These are phyloP conservation scores for Lagenaria siceraria DNA, from an alignment of 306 rosid species.

Conservation along the genomic window DNA sequence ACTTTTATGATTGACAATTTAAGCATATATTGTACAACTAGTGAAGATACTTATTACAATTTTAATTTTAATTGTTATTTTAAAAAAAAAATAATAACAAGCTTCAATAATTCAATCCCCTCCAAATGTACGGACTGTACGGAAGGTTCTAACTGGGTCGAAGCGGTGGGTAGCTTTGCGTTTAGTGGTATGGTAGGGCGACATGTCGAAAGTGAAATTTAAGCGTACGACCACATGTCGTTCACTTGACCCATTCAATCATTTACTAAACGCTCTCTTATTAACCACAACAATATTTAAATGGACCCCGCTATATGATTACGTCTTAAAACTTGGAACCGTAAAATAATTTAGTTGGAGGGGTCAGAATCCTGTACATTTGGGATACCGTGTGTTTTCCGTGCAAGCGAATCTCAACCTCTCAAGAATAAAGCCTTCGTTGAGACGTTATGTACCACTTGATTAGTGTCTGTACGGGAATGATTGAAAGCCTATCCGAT, in stretches of 20 bases:
- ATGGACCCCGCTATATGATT: neutral
- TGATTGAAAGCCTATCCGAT: neutral
- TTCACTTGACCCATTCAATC: neutral
- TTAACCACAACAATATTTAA: neutral
- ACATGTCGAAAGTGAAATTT: neutral
- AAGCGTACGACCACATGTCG: neutral
- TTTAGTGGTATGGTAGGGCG: neutral
- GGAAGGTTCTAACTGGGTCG: neutral
- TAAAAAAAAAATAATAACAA: too few species aligned
- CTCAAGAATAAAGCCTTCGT: neutral
- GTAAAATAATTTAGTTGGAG: neutral
- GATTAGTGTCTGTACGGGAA: neutral
- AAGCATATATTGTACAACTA: too few species aligned
- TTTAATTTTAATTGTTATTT: too few species aligned
- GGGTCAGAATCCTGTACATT: neutral
- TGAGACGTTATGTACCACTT: neutral
- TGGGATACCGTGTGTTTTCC: neutral
- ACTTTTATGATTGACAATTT: too few species aligned
- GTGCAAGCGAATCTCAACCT: neutral
- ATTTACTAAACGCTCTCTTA: neutral
- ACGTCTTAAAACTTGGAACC: neutral
- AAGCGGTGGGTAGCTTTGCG: neutral
- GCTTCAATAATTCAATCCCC: neutral
- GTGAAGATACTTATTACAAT: too few species aligned
- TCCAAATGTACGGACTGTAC: neutral